Base-by-base conservation (phyloP, 2,329 filamentous ascomycete species). In the Ophiognomonia clavigignenti-juglandacearum region DNA sequence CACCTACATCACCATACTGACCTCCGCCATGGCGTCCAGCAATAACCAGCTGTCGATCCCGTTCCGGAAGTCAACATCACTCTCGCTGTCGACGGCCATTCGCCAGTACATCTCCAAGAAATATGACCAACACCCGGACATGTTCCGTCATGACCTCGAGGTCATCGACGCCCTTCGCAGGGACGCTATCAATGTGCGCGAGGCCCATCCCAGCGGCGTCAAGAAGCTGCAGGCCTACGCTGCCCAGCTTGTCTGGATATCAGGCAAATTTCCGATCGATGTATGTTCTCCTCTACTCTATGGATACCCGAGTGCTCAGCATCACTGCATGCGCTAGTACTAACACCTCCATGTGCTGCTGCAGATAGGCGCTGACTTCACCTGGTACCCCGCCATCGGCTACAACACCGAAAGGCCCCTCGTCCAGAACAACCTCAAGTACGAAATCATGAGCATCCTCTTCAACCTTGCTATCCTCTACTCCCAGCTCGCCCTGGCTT, bases 121-220 rank as follows among this genome's bases (percentile, higher is more conserved):
- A 76, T 97, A 97, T 84, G 92, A 97, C 67, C 93, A 98, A 65
- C 92, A 96, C 63, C 92, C 93, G 27, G 90, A 96, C 66, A 95
- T 96, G 85, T 98, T 98, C 68, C 81, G 82, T 53, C 79, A 88
- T 54, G 93, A 98, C 70, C 81, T 82, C 49, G 83, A 91, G 61
- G 79, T 86, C 55, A 90, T 98, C 59, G 90, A 97, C 62, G 74
- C 80, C 40, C 72, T 97, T 48, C 84, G 93, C 5, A 79, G 80
- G 53, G 88, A 95, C 63, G 93, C 93, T n/a, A 76, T 96, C 46
- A 88, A 90, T 64, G 86, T 93, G 2, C 81, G 86, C 50, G 93
- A 98, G 63, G 83, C 93, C 3, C 93, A 98, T 62, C 73, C 80
- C 5, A 95, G 86, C 62, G 92, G 92, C 19, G 78, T 96, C 56